A percentile compares a stretch with the other conserved stretches of the same genome.
Evolutionary conservation across 2,329 filamentous ascomycete species (phyloP).

Genomic region (Aspergillus brunneoviolaceus): DNA sequence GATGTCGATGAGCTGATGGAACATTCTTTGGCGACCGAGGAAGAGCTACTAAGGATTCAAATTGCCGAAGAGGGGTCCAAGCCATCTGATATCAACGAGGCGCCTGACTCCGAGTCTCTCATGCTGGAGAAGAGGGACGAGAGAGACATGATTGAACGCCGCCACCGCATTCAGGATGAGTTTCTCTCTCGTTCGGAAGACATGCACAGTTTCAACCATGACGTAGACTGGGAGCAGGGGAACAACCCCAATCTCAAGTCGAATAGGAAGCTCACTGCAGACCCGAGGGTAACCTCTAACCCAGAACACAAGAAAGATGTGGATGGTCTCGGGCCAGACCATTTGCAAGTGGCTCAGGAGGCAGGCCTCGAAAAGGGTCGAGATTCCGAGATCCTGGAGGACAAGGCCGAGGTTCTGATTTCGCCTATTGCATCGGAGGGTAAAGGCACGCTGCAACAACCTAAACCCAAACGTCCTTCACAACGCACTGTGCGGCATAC

Average conservation of each 20-base stretch:
- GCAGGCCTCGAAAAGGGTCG: constrained; percentile 63
- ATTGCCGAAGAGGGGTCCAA: constrained; percentile 47
- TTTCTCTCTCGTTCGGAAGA: constrained; percentile 56
- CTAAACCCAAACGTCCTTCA: constrained; percentile 50
- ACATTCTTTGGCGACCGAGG: constrained; percentile 68
- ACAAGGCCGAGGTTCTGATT: constrained; percentile 68
- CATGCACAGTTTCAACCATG: constrained; percentile 71
- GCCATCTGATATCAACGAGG: constrained; percentile 22
- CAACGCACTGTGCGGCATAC: constrained; percentile 33
- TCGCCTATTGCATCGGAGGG: constrained; percentile 64
- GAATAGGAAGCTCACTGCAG: constrained; percentile 55
- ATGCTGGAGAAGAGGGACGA: constrained; percentile 41
- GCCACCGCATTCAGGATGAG: constrained; percentile 54
- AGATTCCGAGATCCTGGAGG: constrained; percentile 67
- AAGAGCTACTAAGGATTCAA: constrained; percentile 62
- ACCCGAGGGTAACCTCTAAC: constrained; percentile 61
- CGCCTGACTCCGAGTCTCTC: constrained; percentile 31
- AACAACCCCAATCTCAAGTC: constrained; percentile 58
- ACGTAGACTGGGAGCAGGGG: constrained; percentile 63
- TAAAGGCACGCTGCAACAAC: constrained; percentile 57
- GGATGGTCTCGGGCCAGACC: constrained; percentile 73
- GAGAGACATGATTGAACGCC: constrained; percentile 43
- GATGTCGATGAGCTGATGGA: constrained; percentile 90
- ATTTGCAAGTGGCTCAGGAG: constrained; percentile 66
- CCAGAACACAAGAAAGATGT: constrained; percentile 70